phyloP scores from a whole-genome alignment of 768 basidiomycete species.

The Mrakia gelida region DNA sequence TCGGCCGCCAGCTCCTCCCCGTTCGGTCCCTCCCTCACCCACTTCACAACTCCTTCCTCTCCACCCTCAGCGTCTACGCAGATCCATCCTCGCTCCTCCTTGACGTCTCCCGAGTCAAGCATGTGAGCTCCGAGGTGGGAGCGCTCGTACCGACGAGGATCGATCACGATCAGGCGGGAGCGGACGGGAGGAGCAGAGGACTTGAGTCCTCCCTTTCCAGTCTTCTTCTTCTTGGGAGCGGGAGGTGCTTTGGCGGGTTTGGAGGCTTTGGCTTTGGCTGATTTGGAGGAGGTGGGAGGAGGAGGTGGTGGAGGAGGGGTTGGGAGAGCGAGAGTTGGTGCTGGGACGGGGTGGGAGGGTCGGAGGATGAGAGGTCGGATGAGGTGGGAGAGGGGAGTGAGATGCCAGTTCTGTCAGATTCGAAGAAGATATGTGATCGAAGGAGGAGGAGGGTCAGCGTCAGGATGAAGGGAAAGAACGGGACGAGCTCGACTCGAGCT shows the following conservation, averaged over 20 bases:
- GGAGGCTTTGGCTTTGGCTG: not conserved
- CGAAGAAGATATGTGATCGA: too few species aligned
- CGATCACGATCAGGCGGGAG: conserved; percentile 22
- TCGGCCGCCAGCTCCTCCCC: conserved; percentile 10
- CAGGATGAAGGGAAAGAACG: not conserved
- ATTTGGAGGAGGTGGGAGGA: not conserved
- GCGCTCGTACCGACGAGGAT: conserved; percentile 29
- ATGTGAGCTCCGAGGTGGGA: conserved; percentile 23
- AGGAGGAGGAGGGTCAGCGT: not conserved
- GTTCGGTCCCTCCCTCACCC: conserved; percentile 8
- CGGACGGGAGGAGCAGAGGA: conserved; percentile 19
- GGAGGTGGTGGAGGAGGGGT: conserved; percentile 1
- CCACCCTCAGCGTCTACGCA: conserved; percentile 28
- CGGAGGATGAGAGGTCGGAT: conserved; percentile 28
- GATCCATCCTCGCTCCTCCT: conserved; percentile 16
- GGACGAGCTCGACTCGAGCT: not conserved
- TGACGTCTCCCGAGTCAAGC: conserved; percentile 8
- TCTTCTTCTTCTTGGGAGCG: conserved; percentile 28
- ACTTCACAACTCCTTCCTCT: conserved; percentile 11
- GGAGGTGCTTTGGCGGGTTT: not conserved
- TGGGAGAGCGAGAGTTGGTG: conserved; percentile 21
- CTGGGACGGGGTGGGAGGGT: conserved; percentile 25
- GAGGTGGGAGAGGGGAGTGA: conserved; percentile 33
- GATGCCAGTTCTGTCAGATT: conserved; percentile 27
- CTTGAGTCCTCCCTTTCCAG: conserved; percentile 25